phyloP scores from a whole-genome alignment of 139 green algal genomes.

The Zygnema cylindricum region DNA sequence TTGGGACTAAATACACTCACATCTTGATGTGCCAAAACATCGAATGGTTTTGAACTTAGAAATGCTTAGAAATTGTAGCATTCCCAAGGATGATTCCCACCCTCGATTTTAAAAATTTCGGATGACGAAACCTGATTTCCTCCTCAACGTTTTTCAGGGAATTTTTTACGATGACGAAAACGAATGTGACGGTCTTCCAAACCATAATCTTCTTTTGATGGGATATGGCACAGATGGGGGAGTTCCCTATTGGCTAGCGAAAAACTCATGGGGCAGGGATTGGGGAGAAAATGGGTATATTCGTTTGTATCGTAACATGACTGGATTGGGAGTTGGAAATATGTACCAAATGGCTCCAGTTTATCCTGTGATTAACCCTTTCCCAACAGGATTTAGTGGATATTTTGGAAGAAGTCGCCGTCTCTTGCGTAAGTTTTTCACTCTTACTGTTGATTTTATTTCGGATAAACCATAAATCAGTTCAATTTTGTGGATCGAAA shows the following conservation, averaged over 20 bases:
- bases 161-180: slow-evolving; percentile 33
- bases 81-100: not conserved
- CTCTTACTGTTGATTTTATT: not conserved
- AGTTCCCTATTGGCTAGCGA: slow-evolving; percentile 89
- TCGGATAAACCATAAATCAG: no score
- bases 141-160: no score
- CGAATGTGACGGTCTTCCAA: slow-evolving; percentile 66
- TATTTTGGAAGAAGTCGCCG: not conserved
- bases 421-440: not conserved
- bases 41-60: no score
- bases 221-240: slow-evolving; percentile 79
- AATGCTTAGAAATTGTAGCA: not conserved
- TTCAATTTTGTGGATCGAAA: no score
- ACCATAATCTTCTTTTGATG: slow-evolving; percentile 94
- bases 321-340: not conserved
- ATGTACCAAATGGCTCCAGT: not conserved
- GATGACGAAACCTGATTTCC: no score
- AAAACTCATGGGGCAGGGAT: slow-evolving; percentile 93
- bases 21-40: no score
- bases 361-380: not conserved
- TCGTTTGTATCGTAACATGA: not conserved
- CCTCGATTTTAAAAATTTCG: not conserved
- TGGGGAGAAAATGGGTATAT: slow-evolving; percentile 76
- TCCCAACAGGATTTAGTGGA: not conserved
- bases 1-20: no score